These are phyloP conservation scores for Senna tora DNA, from an alignment of 306 rosid species.

Conservation along the genomic window DNA sequence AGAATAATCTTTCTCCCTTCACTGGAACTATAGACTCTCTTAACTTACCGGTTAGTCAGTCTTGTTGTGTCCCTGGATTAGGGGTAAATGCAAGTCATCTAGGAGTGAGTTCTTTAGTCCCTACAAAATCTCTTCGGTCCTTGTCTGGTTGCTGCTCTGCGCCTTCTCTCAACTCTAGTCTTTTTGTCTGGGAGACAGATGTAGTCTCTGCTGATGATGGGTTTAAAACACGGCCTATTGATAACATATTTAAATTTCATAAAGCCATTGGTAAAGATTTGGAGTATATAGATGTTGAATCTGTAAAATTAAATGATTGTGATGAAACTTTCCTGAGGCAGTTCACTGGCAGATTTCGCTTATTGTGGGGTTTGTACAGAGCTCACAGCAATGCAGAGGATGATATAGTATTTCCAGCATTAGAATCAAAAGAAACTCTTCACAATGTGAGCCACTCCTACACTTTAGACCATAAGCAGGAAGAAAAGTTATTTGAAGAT, in stretches of 20 bases:
- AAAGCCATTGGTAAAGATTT: constrained; percentile 57
- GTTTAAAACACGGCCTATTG: constrained; percentile 45
- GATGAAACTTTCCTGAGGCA: constrained; percentile 45
- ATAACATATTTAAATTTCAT: constrained; percentile 54
- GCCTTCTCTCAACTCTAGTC: constrained; percentile 49
- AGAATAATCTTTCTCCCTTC: constrained; percentile 33
- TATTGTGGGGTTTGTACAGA: constrained; percentile 57
- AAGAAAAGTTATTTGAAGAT: constrained; percentile 52
- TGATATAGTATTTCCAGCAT: constrained; percentile 54
- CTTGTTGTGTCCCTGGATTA: constrained; percentile 72
- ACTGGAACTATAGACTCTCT: constrained; percentile 37
- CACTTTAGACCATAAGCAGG: constrained; percentile 57
- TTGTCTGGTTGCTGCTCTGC: constrained; percentile 55
- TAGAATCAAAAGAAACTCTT: constrained; percentile 55
- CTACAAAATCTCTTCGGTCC: constrained; percentile 62
- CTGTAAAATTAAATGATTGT: constrained; percentile 48
- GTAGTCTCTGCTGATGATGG: constrained; percentile 26
- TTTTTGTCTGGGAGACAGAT: constrained; percentile 52
- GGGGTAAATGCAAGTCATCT: constrained; percentile 65
- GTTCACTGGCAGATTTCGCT: constrained; percentile 53
- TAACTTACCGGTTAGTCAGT: constrained; percentile 47
- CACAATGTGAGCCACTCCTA: constrained; percentile 58
- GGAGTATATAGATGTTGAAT: constrained; percentile 53
- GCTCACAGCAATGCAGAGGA: constrained; percentile 64
- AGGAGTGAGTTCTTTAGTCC: constrained; percentile 51